Base-by-base conservation (phyloP, 1,284 basidiomycete species). In the Marasmius tenuissimus region DNA sequence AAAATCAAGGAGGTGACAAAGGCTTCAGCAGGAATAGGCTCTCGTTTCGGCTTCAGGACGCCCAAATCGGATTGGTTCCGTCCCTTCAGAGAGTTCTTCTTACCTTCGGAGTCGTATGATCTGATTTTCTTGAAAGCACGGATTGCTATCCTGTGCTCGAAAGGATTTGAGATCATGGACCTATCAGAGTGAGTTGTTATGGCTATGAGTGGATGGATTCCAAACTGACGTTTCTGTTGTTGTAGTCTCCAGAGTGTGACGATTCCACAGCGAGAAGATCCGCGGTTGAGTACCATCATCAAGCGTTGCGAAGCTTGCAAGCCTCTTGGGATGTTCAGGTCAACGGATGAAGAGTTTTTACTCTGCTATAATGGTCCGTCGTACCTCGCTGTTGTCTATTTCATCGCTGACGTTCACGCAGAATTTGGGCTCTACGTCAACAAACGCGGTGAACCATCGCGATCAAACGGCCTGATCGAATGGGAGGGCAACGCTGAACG, bases 401-500 rank as follows among this genome's bases (percentile, higher is more conserved):
- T 47, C 33, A 45, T 72, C 16, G 65, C 27, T 42, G 27, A 27
- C 11, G 35, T 11, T 61, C 35, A 22, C 34, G 0, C 67, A 90
- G 89, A 89, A 67, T 92, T 93, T 65, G 92, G 91, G 2, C 80
- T 92, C 63, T 92, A 88, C 67, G 87, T 89, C 37, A 85, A 87
- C 69, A 82, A 85, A 54, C 92, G 96, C 65, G 95, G 96, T 45
- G 88, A 92, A 59, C 93, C 92, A 1, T 91, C 87, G 67, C 88
- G 93, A 50, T 73, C 81, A 33, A 80, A 87, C 61, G 83, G 84
- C 37, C 87, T 90, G 4, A 93, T 98, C 69, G 96, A 98, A 73
- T 98, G 96, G 95, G 96, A 98, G 76, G 95, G 95, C 11, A 91
- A 86, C 2, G 93, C 93, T 1, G 92, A 94, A 69, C 88, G 86